Evolutionary conservation across 2,329 filamentous ascomycete genomes (phyloP).

Genomic region (Alternaria sp.): DNA sequence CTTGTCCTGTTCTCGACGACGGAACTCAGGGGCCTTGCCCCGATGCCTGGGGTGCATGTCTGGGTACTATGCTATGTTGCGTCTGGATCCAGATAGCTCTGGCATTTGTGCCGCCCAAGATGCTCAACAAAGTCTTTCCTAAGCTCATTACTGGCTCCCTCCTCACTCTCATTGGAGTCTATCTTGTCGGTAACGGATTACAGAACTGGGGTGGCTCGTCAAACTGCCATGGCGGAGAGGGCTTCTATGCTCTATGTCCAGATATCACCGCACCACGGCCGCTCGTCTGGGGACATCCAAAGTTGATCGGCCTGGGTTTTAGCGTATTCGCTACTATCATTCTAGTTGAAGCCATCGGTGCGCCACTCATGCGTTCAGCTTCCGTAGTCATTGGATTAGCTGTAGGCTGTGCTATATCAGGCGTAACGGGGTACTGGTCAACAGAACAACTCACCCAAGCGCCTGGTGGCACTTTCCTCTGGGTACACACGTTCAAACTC

Average conservation of each 20-base stretch:
- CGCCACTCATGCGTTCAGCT: constrained; percentile 40
- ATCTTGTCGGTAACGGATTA: constrained; percentile 36
- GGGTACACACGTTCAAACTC: constrained; percentile 39
- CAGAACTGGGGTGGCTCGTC: constrained; percentile 42
- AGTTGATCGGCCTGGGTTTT: constrained; percentile 33
- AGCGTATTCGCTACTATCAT: constrained; percentile 34
- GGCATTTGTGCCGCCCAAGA: constrained; percentile 36
- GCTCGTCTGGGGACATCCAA: constrained; percentile 45
- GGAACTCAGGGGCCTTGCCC: constrained; percentile 33
- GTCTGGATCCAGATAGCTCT: constrained; percentile 47
- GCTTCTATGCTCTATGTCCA: constrained; percentile 38
- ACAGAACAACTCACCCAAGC: constrained; percentile 26
- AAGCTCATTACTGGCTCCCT: constrained; percentile 39
- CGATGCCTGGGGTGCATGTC: constrained; percentile 37
- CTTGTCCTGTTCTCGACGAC: constrained; percentile 29
- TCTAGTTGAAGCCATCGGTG: constrained; percentile 36
- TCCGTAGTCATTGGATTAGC: constrained; percentile 39
- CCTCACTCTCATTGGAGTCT: constrained; percentile 36
- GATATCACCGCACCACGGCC: constrained; percentile 29
- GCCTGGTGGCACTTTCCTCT: constrained; percentile 36
- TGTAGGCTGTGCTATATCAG: constrained; percentile 39
- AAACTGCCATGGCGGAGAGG: constrained; percentile 37
- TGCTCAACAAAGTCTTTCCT: constrained; percentile 35
- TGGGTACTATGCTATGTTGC: constrained; percentile 53
- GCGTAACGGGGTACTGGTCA: constrained; percentile 39